These are phyloP conservation scores for Aeminium ludgeri DNA, from an alignment of 495 filamentous ascomycete species.

Conservation along the genomic window DNA sequence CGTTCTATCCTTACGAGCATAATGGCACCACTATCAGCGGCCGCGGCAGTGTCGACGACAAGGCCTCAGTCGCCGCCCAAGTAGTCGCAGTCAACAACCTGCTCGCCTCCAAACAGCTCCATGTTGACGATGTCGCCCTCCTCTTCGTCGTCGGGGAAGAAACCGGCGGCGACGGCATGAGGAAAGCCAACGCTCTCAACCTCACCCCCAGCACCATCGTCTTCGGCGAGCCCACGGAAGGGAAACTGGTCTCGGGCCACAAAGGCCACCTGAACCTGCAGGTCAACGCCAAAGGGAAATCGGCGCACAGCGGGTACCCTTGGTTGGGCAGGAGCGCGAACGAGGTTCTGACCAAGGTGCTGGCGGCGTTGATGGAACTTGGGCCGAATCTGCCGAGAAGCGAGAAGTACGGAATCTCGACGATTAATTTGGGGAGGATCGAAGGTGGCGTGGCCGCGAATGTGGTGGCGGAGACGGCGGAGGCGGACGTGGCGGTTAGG, in stretches of 20 bases:
- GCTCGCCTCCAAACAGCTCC: slow-evolving; percentile 26
- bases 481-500: slow-evolving; percentile 48
- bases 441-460: slow-evolving; percentile 75
- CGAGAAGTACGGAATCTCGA: slow-evolving; percentile 67
- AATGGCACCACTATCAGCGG: slow-evolving; percentile 38
- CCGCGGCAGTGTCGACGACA: slow-evolving; percentile 79
- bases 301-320: slow-evolving; percentile 81
- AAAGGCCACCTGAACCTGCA: slow-evolving; percentile 59
- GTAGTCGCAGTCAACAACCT: slow-evolving; percentile 54
- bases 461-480: slow-evolving; percentile 61
- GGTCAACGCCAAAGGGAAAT: slow-evolving; percentile 52
- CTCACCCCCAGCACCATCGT: slow-evolving; percentile 49
- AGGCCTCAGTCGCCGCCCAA: slow-evolving; percentile 62
- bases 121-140: slow-evolving; percentile 39
- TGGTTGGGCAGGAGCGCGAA: slow-evolving; percentile 69
- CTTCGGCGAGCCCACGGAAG: slow-evolving; percentile 84
- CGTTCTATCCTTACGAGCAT: slow-evolving; percentile 49
- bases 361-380: slow-evolving; percentile 43
- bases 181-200: slow-evolving; percentile 35
- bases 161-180: slow-evolving; percentile 71
- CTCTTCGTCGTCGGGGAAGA: slow-evolving; percentile 90
- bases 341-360: slow-evolving; percentile 49
- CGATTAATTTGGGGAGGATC: slow-evolving; percentile 66
- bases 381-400: slow-evolving; percentile 47
- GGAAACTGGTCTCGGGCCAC: slow-evolving; percentile 72